Base-by-base conservation (phyloP, 1,284 basidiomycete genomes). In the Sporisorium exsertum region DNA sequence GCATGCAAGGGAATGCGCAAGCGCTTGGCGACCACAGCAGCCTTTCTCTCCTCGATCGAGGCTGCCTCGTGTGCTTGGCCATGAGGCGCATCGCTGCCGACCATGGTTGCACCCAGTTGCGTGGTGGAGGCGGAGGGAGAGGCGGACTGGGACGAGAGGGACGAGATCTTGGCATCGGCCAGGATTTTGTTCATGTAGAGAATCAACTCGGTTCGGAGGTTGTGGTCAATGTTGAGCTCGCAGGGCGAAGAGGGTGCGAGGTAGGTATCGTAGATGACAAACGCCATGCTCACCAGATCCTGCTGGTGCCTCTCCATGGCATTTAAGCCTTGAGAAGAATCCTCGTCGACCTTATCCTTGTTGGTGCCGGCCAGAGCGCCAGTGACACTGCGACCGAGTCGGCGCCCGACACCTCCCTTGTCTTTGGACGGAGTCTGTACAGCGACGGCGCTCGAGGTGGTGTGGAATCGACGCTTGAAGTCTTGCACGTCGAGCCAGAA, bases 401-500 rank as follows among this genome's bases (percentile, higher is more conserved):
- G 92, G 91, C 58, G 71, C 8, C 71, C 75, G 20, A 69, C 55
- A 6, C 72, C 74, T 12, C 61, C 35, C 54, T 75, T 69, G 33
- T 66, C 59, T 20, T 61, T 59, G 40, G 45, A n/a, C 4, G 59
- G 43, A 3, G 55, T 24, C 55, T 66, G 64, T 3, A 90, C 89
- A 13, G 93, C 93, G 63, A 92, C 90, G 6, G 96, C 94, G 79
- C 92, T 94, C 5, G 93, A 95, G 0, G 96, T 97, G 66, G 94
- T 97, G 84, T 91, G 92, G 88, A 99, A 99, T 81, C 95, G 92
- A 79, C 92, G 90, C 88, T 95, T 95, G 88, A 99, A 97, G 85
- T 99, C 96, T 86, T 95, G 91, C 1, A 97, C 96, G 82, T 98
- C 97, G 60, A 98, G 86, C 93, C 95, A 99, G 88, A 97, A 99